Base-by-base conservation (phyloP, 805 yeast genomes). In the Zygotorulaspora danielsina region DNA sequence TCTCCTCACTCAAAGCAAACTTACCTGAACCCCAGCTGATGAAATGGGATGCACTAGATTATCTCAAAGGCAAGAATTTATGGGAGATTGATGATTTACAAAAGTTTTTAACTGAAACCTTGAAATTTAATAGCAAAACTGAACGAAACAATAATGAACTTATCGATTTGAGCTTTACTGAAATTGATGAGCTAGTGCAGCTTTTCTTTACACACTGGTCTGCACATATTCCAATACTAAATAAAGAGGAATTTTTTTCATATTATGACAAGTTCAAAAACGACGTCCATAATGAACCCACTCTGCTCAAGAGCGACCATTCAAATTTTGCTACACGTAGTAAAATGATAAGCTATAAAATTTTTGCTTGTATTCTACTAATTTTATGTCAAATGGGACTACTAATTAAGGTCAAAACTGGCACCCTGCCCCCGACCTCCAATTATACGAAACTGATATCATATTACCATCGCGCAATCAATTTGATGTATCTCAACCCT, bases 171-270 rank as follows among this genome's bases (percentile, higher is more conserved):
- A 32, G 38, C 2, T 42, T 55, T 24, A 24, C 26, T 8, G 60
- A 61, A 27, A 52, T 85, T 41, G 95, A 88, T 59, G 78, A 78
- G 18, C 69, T 84, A 20, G 72, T 84, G 13, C 72, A 82, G 0
- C 57, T 77, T 3, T 88, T 75, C 55, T 87, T 86, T 62, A 79
- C 77, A 45, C 81, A 82, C 42, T 88, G 96, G 95, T 81, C 84
- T 19, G 70, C 74, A 18, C 62, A 77, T 4, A 67, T 81, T 16
- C 94, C 95, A 0, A 69, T 85, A 11, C 54, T 88, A 38, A 85
- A 84, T 57, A 77, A 78, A 46, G 75, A 75, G 30, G 71, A 77
- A n/a, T 88, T 88, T 52, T 67, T 81, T 55, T 65, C 67, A 16
- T 76, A 77, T 46, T 86, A 84, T 55, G 51, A 42, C 16, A 48